phyloP scores from a whole-genome alignment of 345 rosid species.

The Populus tremula region DNA sequence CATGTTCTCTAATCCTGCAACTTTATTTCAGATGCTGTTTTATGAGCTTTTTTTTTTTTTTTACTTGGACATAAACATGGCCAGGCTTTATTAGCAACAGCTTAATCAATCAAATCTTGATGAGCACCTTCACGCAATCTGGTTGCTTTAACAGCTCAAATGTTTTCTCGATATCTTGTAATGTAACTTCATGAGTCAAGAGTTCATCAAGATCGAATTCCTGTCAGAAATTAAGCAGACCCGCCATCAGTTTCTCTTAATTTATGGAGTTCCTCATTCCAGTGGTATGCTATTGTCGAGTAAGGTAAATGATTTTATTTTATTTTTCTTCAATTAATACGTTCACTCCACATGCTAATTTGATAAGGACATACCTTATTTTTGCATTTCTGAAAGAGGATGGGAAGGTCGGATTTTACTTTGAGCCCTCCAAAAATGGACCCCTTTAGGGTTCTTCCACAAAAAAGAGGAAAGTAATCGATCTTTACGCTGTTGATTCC shows the following conservation, averaged over 20 bases:
- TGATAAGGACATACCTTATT: slow-evolving; percentile 25
- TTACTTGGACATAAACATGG: no score
- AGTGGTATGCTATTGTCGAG: not conserved
- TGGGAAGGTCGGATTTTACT: slow-evolving; percentile 47
- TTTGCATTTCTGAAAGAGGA: slow-evolving; percentile 44
- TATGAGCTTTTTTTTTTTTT: no score
- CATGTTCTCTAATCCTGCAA: no score
- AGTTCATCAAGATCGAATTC: slow-evolving; percentile 51
- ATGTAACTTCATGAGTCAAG: slow-evolving; percentile 44
- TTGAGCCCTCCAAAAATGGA: slow-evolving; percentile 61
- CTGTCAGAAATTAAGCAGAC: slow-evolving; percentile 11
- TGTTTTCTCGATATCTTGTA: slow-evolving; percentile 46
- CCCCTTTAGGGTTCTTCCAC: slow-evolving; percentile 53
- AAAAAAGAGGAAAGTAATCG: slow-evolving; percentile 20
- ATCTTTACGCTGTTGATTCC: slow-evolving; percentile 29
- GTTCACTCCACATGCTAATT: no score
- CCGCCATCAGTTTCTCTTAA: not conserved
- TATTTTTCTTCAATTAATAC: no score
- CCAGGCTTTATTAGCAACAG: not conserved
- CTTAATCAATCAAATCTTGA: slow-evolving; percentile 27
- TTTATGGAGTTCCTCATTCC: not conserved
- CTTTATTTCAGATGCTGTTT: no score
- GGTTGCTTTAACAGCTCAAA: slow-evolving; percentile 32
- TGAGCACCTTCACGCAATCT: slow-evolving; percentile 39
- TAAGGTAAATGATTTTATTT: not conserved